phyloP scores from a whole-genome alignment of 352 stramenopile species.

The Lagenidium giganteum region DNA sequence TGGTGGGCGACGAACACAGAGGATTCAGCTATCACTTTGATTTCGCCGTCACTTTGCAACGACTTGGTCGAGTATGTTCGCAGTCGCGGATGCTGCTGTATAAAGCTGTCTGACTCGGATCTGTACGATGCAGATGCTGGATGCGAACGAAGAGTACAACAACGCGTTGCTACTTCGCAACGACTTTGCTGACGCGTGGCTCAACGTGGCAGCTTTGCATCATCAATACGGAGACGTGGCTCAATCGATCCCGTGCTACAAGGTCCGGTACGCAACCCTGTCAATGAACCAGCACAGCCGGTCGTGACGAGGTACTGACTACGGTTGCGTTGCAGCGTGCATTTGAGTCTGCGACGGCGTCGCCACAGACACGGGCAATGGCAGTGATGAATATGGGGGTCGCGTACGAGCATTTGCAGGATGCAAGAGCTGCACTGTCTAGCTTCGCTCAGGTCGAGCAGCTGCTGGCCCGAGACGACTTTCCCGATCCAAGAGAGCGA shows the following conservation, averaged over 20 bases:
- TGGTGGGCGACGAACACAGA: no score
- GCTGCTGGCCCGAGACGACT: slow-evolving; percentile 9
- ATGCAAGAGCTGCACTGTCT: slow-evolving; percentile 24
- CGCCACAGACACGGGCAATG: slow-evolving; percentile 6
- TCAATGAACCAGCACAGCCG: no score
- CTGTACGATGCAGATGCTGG: slow-evolving; percentile 40
- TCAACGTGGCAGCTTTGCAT: slow-evolving; percentile 68
- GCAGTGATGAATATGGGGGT: slow-evolving; percentile 43
- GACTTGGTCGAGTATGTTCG: no score
- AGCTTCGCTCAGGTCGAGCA: slow-evolving; percentile 22
- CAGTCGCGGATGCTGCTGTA: no score
- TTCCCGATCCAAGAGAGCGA: slow-evolving; percentile 5
- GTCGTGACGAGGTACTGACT: no score
- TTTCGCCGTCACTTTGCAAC: no score
- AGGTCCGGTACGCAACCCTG: slow-evolving; percentile 14
- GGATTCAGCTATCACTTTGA: no score
- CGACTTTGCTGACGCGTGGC: slow-evolving; percentile 26
- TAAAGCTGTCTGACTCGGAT: no score
- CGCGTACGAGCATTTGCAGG: slow-evolving; percentile 31
- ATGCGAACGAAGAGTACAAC: slow-evolving; percentile 39
- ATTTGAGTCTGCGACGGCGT: slow-evolving; percentile 17
- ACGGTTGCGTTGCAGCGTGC: slow-evolving; percentile 15
- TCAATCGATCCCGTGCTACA: slow-evolving; percentile 47
- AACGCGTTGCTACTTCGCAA: slow-evolving; percentile 26
- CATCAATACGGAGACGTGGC: slow-evolving; percentile 49